These are phyloP conservation scores for Phymatotrichopsis omnivora DNA, from an alignment of 2,329 filamentous ascomycete genomes.

Conservation along the genomic window DNA sequence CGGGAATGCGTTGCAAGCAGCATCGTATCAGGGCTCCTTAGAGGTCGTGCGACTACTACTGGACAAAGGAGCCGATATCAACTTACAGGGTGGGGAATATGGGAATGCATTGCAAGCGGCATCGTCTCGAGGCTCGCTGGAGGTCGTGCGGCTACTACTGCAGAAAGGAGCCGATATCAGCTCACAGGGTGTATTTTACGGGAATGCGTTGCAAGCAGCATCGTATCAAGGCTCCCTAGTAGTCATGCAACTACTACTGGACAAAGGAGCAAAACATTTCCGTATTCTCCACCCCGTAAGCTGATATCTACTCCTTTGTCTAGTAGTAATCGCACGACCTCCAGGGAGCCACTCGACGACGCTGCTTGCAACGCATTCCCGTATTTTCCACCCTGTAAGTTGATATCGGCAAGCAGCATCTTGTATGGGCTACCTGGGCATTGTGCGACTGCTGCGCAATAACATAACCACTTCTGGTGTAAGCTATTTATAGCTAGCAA, in stretches of 20 bases:
- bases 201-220: slow-evolving; percentile 26
- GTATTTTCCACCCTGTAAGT: not conserved
- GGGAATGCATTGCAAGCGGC: slow-evolving; percentile 27
- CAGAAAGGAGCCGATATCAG: slow-evolving; percentile 24
- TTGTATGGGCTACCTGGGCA: no score
- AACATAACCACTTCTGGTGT: no score
- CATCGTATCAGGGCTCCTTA: slow-evolving; percentile 28
- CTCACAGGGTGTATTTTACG: slow-evolving; percentile 17
- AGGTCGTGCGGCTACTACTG: slow-evolving; percentile 24
- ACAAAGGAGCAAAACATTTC: slow-evolving; percentile 20
- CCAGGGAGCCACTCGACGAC: not conserved
- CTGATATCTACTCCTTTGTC: no score
- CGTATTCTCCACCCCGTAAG: no score
- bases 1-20: slow-evolving; percentile 28
- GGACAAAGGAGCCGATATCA: slow-evolving; percentile 20
- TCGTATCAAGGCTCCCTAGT: slow-evolving; percentile 19
- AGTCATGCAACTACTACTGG: slow-evolving; percentile 21
- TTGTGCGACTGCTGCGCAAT: no score
- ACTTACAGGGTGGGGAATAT: slow-evolving; percentile 21
- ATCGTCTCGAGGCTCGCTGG: slow-evolving; percentile 14
- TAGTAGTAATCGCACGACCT: no score
- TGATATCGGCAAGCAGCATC: slow-evolving; percentile 4
- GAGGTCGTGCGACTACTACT: slow-evolving; percentile 31
- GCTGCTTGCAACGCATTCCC: slow-evolving; percentile 3
- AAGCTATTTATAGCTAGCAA: no score